Evolutionary conservation across 2,329 filamentous ascomycete species (phyloP).

Genomic region (Penicillium oxalicum): DNA sequence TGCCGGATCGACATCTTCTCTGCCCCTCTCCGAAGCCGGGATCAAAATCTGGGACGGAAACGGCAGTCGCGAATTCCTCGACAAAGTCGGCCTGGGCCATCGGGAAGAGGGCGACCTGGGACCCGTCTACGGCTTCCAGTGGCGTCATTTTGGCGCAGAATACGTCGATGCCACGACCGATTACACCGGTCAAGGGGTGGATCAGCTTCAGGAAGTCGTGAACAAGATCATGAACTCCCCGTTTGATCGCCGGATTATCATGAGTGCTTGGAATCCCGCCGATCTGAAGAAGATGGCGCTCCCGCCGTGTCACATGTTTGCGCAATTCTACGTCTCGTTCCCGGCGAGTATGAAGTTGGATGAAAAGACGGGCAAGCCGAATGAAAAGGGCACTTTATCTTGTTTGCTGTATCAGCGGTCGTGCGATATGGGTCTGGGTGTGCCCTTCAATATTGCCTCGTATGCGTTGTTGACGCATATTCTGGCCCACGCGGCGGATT

Average conservation of each 20-base stretch:
- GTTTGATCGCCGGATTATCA: slow-evolving; percentile 82
- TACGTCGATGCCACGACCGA: slow-evolving; percentile 75
- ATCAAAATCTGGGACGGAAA: slow-evolving; percentile 99
- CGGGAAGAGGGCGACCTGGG: slow-evolving; percentile 85
- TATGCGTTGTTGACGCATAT: slow-evolving; percentile 95
- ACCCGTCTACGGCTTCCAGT: slow-evolving; percentile 97
- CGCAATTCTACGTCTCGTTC: slow-evolving; percentile 88
- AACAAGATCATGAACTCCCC: slow-evolving; percentile 76
- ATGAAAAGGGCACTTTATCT: slow-evolving; percentile 64
- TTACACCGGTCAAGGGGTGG: slow-evolving; percentile 82
- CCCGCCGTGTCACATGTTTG: slow-evolving; percentile 95
- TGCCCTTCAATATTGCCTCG: slow-evolving; percentile 95
- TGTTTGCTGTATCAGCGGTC: slow-evolving; percentile 89
- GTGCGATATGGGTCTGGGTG: slow-evolving; percentile 94
- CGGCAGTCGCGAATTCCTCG: slow-evolving; percentile 82
- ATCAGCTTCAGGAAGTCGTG: slow-evolving; percentile 88
- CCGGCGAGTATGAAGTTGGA: slow-evolving; percentile 32
- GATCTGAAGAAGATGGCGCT: slow-evolving; percentile 84
- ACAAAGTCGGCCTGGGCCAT: slow-evolving; percentile 72
- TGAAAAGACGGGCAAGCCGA: slow-evolving; percentile 25
- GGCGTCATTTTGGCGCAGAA: slow-evolving; percentile 93
- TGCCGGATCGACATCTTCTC: slow-evolving; percentile 72
- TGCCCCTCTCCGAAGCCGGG: slow-evolving; percentile 67
- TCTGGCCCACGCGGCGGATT: slow-evolving; percentile 77
- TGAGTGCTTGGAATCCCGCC: slow-evolving; percentile 88